Base-by-base conservation (phyloP, 2,329 filamentous ascomycete genomes). In the Paecilomyces formosus region DNA sequence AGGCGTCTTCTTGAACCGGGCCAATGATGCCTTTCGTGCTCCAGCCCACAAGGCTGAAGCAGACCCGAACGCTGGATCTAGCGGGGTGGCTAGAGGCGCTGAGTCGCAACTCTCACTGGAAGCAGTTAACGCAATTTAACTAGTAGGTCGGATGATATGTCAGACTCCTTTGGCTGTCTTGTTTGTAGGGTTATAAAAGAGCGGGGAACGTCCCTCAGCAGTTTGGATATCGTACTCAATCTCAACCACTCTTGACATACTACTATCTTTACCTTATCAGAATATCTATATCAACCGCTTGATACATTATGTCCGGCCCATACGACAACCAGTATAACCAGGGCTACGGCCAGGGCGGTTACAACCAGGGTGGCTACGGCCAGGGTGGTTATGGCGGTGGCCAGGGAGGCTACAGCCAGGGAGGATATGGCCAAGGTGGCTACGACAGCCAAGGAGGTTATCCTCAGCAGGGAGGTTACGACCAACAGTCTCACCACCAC, bases 251-350 rank as follows among this genome's bases (percentile, higher is more conserved):
- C 50, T 22, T 52, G 21, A 52, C 21, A 52, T 26, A 28, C 50
- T n/a, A 39, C 13, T 39, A n/a, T 7, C 39, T 18, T 45, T 15
- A 31, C 30, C 8, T 31, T 31, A 31, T 11, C 30, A 31, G 3
- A 31, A 31, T 12, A 31, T 11, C 30, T 9, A 31, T 30, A 30
- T 30, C 28, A 30, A 30, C n/a, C n/a, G n/a, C 30, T 31, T 31
- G 8, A 31, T 31, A 9, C 30, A 31, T n/a, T 21, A 55, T 55
- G 54, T 55, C 54, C 9, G 53, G 53, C 33, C 31, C 26, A 12
- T 31, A 62, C 54, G 57, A 62, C n/a, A 45, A 62, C 65, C 65
- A 74, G 57, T 63, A 63, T 39, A 55, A 60, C 56, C 63, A 63
- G 51, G 61, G 59, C 53, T 55, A 55, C 50, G 58, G 62, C 21